phyloP scores from a whole-genome alignment of 805 yeast species.

The Priceomyces melissophilus region DNA sequence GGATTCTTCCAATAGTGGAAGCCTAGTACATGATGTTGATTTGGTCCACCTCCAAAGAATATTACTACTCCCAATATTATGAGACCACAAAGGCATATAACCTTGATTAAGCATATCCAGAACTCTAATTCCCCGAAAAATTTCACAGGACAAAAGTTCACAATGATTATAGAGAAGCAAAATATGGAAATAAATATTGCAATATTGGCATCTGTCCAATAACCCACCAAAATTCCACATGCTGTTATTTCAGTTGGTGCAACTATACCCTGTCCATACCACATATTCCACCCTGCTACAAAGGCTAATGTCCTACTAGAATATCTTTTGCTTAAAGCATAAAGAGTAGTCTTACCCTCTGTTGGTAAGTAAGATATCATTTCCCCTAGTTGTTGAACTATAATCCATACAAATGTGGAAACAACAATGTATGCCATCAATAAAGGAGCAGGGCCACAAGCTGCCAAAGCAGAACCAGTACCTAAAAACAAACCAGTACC shows the following conservation, averaged over 20 bases:
- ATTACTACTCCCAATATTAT: conserved; percentile 19
- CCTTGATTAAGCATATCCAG: conserved; percentile 17
- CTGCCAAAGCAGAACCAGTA: conserved; percentile 21
- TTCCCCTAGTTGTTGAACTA: conserved; percentile 16
- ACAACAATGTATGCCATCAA: conserved; percentile 35
- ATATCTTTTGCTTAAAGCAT: conserved; percentile 8
- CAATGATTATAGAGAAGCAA: conserved; percentile 17
- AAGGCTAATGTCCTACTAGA: conserved; percentile 14
- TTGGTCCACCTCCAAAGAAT: conserved; percentile 20
- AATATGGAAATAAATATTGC: conserved; percentile 47
- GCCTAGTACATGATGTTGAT: conserved; percentile 17
- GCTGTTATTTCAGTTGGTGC: conserved; percentile 22
- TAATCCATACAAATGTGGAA: conserved; percentile 14
- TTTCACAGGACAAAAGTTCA: conserved; percentile 16
- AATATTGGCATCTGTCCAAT: conserved; percentile 32
- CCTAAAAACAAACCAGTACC: conserved; percentile 24
- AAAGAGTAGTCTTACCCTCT: conserved; percentile 15
- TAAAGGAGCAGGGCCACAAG: conserved; percentile 36
- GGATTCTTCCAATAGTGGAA: conserved; percentile 23
- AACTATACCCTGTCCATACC: conserved; percentile 17
- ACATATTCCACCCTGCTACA: conserved; percentile 18
- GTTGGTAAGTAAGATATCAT: conserved; percentile 17
- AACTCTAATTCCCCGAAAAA: conserved; percentile 21
- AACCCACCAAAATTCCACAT: conserved; percentile 16
- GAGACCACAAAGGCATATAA: conserved; percentile 16